Base-by-base conservation (phyloP, 208 protist genomes). In the Vickermania ingenoplastis region DNA sequence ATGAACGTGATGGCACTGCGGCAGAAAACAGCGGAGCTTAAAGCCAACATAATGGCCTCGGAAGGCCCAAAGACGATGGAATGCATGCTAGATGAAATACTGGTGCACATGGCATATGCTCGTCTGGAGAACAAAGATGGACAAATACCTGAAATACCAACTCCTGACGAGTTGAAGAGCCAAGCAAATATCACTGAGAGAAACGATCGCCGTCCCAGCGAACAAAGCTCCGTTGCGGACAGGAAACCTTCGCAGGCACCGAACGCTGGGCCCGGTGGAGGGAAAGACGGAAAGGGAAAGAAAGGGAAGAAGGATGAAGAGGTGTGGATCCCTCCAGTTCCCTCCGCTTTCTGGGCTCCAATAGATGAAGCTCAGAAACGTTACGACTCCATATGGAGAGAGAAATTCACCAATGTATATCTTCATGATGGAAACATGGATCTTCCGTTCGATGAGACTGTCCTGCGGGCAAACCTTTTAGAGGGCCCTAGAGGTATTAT, bases 51-150 rank as follows among this genome's bases (percentile, higher is more conserved):
- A 27, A 82, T 87, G 51, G 76, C 83, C 3, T 81, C 91, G 54
- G 94, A 98, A 58, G 95, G 92, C 1, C 84, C 86, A 29, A 80
- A 94, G 59, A 95, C 91, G 67, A 93, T 96, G 76, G 94, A 97
- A 70, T 80, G 83, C 61, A 96, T 97, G 83, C 79, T 97, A 36
- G 91, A 97, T 51, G 83, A 91, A 57, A 73, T 95, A 13, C 80
- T 96, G 22, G 92, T 95, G 77, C 75, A 88, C 67, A 95, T 97
- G 79, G 77, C 94, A 4, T 89, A 96, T 59, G 77, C 86, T 0
- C 81, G 85, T 3, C 69, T 96, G 60, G 89, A 94, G 57, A 77
- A 71, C 25, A 87, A 83, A 69, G 77, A 86, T 22, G 83, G 75
- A 21, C 63, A 67, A 22, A 14, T 92, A 29, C 62, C 82, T 1